Conservation (phyloP, 192 early-diverging fungal genomes). For the Entophlyctis luteolus region DNA sequence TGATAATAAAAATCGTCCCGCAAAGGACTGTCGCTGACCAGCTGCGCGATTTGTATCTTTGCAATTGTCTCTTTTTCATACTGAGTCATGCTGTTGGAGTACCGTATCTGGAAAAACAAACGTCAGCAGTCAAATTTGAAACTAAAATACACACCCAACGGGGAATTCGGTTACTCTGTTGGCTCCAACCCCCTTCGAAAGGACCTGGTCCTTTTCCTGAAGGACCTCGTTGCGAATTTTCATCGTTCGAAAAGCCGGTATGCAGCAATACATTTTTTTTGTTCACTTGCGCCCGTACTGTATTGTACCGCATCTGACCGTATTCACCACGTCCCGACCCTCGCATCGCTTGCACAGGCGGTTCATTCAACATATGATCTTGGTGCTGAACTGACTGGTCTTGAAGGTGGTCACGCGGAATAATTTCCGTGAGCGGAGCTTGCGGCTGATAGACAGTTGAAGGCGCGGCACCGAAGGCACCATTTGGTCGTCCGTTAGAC, state of each 20-base stretch:
- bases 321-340: constrained; percentile 21
- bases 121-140: not conserved
- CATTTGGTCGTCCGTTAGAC: no score
- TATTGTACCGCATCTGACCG: constrained; percentile 29
- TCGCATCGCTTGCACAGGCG: no score
- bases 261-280: constrained; percentile 19
- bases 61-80: constrained; percentile 93
- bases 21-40: constrained; percentile 88
- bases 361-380: not conserved
- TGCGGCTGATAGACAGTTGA: not conserved
- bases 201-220: constrained; percentile 23
- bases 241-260: constrained; percentile 18
- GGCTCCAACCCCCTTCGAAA: constrained; percentile 26
- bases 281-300: constrained; percentile 4
- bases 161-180: constrained; percentile 15
- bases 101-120: constrained; percentile 55
- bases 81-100: constrained; percentile 86
- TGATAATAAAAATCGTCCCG: constrained; percentile 96
- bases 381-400: not conserved
- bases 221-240: constrained; percentile 17
- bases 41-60: constrained; percentile 89
- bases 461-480: no score
- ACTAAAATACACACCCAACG: constrained; percentile 15
- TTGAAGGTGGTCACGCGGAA: no score
- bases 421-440: no score